Conservation (phyloP, 441 rosid genomes). For the Codiaeum variegatum region DNA sequence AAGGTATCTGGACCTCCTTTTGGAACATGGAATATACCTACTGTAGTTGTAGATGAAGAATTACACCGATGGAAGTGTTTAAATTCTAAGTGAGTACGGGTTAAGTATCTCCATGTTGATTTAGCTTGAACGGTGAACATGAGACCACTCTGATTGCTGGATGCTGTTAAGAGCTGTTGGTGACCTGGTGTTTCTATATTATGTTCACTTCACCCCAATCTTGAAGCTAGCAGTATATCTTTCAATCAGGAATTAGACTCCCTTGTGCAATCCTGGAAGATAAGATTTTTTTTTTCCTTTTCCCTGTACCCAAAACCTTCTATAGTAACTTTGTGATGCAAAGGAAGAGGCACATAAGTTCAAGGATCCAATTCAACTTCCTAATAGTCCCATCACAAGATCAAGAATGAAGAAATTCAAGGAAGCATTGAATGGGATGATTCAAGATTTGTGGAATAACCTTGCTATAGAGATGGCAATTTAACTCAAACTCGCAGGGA, state of each 20-base stretch:
- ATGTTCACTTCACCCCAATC: not conserved
- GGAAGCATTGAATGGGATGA: no score
- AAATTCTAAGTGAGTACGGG: conserved; percentile 3
- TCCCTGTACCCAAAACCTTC: not conserved
- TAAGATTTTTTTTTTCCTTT: not conserved
- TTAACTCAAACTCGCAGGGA: no score
- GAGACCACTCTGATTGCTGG: not conserved
- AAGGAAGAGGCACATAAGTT: no score
- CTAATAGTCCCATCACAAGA: no score
- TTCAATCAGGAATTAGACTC: not conserved
- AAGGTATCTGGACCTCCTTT: conserved; percentile 48
- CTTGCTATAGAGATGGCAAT: no score
- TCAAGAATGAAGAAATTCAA: no score
- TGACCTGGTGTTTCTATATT: not conserved
- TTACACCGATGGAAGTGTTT: conserved; percentile 33
- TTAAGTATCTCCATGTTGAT: not conserved
- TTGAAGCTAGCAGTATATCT: not conserved
- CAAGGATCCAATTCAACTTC: no score
- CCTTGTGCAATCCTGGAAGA: not conserved
- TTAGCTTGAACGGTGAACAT: not conserved
- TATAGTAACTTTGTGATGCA: not conserved
- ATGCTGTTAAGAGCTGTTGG: not conserved
- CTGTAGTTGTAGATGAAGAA: conserved; percentile 60
- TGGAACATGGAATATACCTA: conserved; percentile 79
- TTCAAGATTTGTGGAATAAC: no score